These are phyloP conservation scores for Udeniomyces megalosporus DNA, from an alignment of 768 basidiomycete species.

Conservation along the genomic window DNA sequence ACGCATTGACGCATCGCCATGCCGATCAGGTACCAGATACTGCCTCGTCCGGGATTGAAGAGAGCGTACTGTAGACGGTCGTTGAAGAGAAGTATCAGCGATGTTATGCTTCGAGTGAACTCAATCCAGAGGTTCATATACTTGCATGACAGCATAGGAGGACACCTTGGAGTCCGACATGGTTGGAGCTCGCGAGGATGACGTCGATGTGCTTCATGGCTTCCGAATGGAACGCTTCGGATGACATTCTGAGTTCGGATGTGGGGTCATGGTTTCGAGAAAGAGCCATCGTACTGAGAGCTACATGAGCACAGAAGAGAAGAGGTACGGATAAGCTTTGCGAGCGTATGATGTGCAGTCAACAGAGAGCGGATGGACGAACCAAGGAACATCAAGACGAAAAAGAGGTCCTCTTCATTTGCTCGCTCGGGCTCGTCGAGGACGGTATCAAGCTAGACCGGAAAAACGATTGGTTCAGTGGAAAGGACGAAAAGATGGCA, in stretches of 20 bases:
- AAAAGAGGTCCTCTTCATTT: constrained; percentile 29
- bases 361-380: neutral
- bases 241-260: constrained; percentile 29
- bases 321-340: neutral
- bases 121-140: neutral
- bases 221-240: constrained; percentile 31
- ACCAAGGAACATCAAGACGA: constrained; percentile 32
- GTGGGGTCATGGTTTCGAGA: constrained; percentile 30
- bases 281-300: constrained; percentile 30
- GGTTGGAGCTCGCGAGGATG: constrained; percentile 27
- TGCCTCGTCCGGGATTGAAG: constrained; percentile 30
- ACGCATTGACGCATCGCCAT: constrained; percentile 29
- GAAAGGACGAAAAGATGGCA: no score
- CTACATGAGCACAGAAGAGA: constrained; percentile 12
- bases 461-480: neutral
- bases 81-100: neutral
- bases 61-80: constrained; percentile 26
- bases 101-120: neutral
- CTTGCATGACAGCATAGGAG: constrained; percentile 20
- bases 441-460: constrained; percentile 20
- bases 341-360: neutral
- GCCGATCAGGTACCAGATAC: constrained; percentile 31
- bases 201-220: constrained; percentile 31
- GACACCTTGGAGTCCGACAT: constrained; percentile 30
- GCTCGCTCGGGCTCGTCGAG: constrained; percentile 26